Evolutionary conservation across 352 stramenopile genomes (phyloP).

Genomic region (Phytophthora agathidicida): DNA sequence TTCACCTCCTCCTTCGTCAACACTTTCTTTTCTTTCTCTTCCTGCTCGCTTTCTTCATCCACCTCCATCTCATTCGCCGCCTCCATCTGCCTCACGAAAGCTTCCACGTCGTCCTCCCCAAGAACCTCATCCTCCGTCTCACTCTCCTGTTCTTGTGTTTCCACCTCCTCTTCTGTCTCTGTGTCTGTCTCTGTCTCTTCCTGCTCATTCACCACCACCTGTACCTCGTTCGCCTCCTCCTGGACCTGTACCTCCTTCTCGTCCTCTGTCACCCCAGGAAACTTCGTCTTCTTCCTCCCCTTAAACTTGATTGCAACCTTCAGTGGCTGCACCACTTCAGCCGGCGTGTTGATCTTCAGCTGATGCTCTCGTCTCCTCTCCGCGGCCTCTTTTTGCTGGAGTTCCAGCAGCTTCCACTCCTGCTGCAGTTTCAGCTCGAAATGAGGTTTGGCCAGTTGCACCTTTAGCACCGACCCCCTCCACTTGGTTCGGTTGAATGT

Average conservation of each 20-base stretch:
- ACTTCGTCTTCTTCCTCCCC: conserved; percentile 29
- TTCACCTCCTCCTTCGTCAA: conserved; percentile 37
- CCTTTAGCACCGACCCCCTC: conserved; percentile 58
- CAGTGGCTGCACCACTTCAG: conserved; percentile 19
- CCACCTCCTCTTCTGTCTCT: conserved; percentile 3
- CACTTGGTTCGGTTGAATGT: conserved; percentile 82
- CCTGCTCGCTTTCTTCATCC: too few relatives aligned
- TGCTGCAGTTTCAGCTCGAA: conserved; percentile 47
- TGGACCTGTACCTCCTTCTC: conserved; percentile 9
- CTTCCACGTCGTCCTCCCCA: conserved; percentile 40
- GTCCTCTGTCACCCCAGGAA: conserved; percentile 17
- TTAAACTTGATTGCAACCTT: conserved; percentile 23
- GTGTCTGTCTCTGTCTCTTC: conserved; percentile 15
- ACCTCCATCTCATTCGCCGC: conserved; percentile 1
- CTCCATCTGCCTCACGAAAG: conserved; percentile 49
- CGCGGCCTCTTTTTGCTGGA: background rate
- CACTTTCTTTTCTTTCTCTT: conserved; percentile 12
- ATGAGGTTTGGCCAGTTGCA: conserved; percentile 62
- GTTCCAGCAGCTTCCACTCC: conserved; percentile 38
- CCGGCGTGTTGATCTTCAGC: background rate
- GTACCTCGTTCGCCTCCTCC: conserved; percentile 3
- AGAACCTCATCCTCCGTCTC: conserved; percentile 16
- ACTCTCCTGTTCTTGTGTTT: background rate
- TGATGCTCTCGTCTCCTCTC: conserved; percentile 4
- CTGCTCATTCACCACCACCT: too few relatives aligned